Base-by-base conservation (phyloP, 805 yeast genomes). In the Candida boleticola region DNA sequence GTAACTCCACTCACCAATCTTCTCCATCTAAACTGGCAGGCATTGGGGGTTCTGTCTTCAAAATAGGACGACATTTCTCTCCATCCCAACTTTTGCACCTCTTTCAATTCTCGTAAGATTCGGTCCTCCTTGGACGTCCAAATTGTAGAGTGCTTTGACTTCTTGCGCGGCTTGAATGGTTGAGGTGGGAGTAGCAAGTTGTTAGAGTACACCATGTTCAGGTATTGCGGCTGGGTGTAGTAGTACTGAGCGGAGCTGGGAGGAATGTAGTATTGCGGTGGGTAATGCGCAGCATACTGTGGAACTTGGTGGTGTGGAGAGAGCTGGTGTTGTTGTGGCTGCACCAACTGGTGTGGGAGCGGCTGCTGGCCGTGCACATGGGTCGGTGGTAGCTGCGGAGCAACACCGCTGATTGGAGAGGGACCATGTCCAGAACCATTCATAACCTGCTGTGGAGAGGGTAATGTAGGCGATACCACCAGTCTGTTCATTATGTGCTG, bases 1-100 rank as follows among this genome's bases (percentile, higher is more conserved):
- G 36, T 33, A 13, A 55, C 63, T 4, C 75, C 73, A 46, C 66
- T 60, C 23, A 73, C 71, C 16, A 75, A 64, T 48, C 96, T 65
- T 60, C 96, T 76, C 96, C 96, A 88, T 52, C 96, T 77, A 57
- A 86, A 86, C 64, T 86, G 95, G 54, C 95, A 86, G 2, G 95
- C 95, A 57, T 86, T 88, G 29, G 95, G 89, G 2, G 96, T 88
- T 57, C 96, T 69, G 58, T 83, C 83, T 33, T 79, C 74, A 61
- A 88, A 88, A 55, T 84, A 85, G 26, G 82, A 74, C 1, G 93
- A 83, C 39, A 88, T 87, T 50, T 88, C 95, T 60, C 88, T 81
- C 96, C 96, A 88, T 1, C 96, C 96, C 51, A 87, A 72, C 58
- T 85, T 85, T 58, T 82, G 86, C 47, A 81, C 80, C 59, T 88